Base-by-base conservation (phyloP, 257 asterid genomes). In the Sherardia arvensis region DNA sequence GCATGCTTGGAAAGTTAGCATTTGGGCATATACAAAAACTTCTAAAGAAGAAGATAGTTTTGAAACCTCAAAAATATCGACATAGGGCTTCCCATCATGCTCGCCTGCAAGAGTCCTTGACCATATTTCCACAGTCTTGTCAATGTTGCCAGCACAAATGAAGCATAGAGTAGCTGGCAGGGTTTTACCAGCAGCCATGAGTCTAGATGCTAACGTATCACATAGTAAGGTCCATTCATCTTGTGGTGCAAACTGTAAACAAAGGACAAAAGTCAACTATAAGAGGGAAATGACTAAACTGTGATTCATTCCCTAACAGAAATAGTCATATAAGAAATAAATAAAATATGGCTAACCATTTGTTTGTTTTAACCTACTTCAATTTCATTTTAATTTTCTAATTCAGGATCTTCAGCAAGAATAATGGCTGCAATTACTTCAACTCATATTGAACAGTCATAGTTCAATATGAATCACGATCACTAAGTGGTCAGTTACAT, bases 121-220 rank as follows among this genome's bases (percentile, higher is more conserved):
- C 99, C 99, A 92, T 61, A 89, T 92, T 74, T 85, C 97, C 66
- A 89, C 87, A 48, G 95, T 82, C 77, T 80, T 84, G 82, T 92
- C 99, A 59, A 92, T 92, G 74, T 89, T 92, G 72, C 97, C 97
- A 73, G 99, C 95, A 77, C 96, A 89, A 53, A 92, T 89, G 66
- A 87, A 92, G 69, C 95, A 89, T 8, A 87, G 82, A 9, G 96
- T 92, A 29, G 99, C 97, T 17, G 97, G 85, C 63, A 92, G 78
- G 18, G 88, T 79, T 76, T 84, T 76, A 65, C 88, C 95, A 77
- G 90, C 88, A 79, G 85, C 85, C 81, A 89, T 74, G 59, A 92
- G 95, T 77, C 94, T 85, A 65, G 91, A 81, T 74, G 91, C 99
- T 76, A 92, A 95, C 15, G 83, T 78, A 73, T 92, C 91, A 10